Base-by-base conservation (phyloP, 495 filamentous ascomycete species). In the Tetracladium marchalianum region DNA sequence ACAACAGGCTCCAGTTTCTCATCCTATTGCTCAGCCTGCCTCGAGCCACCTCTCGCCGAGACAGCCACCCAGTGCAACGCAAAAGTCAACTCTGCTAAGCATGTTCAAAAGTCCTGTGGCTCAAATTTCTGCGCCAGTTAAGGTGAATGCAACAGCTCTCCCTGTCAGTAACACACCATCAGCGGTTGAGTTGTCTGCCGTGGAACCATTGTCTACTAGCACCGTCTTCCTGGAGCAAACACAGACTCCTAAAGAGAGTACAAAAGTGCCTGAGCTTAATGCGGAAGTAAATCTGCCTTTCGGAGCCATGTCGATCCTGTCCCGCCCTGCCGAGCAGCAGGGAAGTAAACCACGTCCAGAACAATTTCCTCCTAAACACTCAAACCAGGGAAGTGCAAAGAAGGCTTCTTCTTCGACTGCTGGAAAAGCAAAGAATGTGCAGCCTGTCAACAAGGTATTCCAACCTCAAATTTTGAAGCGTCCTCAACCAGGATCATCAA, bases 391-490 rank as follows among this genome's bases (percentile, higher is more conserved):
- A 39, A 61, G 47, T 38, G 38, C 35, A 13, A 43, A 43, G n/a
- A 42, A 15, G 42, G 9, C 34, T 7, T 27, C 18, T 31, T 15
- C 31, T 9, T 6, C 12, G 7, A 9, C 15, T 1, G 13, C 12
- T 9, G 33, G 33, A 15, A 13, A 31, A 35, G 33, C 27, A 41
- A 16, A 17, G 10, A 7, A 31, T n/a, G 31, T 35, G 12, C 22
- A 35, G n/a, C 17, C 47, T 19, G 40, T 37, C 1, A 49, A 47
- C 5, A 76, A 72, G 54, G 56, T 68, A 11, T 81, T 80, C 57
- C 74, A 81, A 40, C 76, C 76, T 3, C 72, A 80, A 49, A 81
- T 80, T 35, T 59, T 82, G 13, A 75, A 76, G 42, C 70, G 76
- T 0, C 72, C 75, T 50, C 43, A 46, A 60, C 33, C 43, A 59